Conservation (phyloP, 73 alveolate species). For the Paramecium sonneborni region DNA sequence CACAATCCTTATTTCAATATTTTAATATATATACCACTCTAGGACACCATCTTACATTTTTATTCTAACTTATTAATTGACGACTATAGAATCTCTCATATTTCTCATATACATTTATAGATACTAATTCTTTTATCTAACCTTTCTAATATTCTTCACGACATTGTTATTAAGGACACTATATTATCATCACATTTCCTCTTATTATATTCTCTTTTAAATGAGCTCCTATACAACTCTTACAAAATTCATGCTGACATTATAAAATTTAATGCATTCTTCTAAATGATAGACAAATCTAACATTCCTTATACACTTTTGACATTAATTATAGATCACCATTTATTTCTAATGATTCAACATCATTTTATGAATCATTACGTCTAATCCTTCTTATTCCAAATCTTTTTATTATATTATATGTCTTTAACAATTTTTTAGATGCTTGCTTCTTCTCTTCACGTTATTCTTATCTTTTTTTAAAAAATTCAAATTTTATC, state of each 20-base stretch:
- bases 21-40: background rate
- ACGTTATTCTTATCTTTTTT: background rate
- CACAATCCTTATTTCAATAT: background rate
- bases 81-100: background rate
- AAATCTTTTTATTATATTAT: background rate
- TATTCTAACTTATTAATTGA: background rate
- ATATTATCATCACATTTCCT: background rate
- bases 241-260: background rate
- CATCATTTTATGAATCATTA: background rate
- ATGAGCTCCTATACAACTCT: background rate
- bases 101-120: background rate
- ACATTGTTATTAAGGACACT: background rate
- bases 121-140: background rate
- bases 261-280: background rate
- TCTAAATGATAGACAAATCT: background rate
- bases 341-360: background rate
- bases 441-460: background rate
- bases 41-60: constrained; percentile 32
- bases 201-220: background rate
- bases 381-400: background rate
- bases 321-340: background rate
- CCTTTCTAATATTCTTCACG: background rate
- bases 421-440: background rate
- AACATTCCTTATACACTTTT: background rate
- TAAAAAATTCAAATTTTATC: background rate